Evolutionary conservation across 2,329 filamentous ascomycete genomes (phyloP).

Genomic region (Apiospora malaysiana): DNA sequence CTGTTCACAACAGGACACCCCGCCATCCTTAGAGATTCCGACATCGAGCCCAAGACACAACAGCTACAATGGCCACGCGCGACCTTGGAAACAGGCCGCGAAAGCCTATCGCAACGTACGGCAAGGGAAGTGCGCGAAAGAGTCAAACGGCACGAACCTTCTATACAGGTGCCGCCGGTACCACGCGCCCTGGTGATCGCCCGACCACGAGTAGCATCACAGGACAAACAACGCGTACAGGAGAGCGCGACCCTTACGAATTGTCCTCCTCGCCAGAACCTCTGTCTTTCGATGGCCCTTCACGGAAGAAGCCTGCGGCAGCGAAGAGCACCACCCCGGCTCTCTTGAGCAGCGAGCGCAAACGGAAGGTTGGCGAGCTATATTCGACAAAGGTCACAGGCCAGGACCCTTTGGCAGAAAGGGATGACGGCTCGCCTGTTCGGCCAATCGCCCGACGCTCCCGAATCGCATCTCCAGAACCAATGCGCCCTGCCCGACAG

Average conservation of each 20-base stretch:
- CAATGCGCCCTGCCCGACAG: constrained; percentile 23
- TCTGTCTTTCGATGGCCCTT: not conserved
- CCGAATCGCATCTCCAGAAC: constrained; percentile 30
- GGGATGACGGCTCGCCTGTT: constrained; percentile 1
- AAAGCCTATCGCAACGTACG: constrained; percentile 12
- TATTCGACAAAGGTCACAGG: not conserved
- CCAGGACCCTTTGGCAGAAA: constrained; percentile 11
- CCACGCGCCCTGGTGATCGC: constrained; percentile 2
- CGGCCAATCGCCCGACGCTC: constrained; percentile 28
- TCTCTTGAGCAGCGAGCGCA: constrained; percentile 16
- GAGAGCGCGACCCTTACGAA: constrained; percentile 18
- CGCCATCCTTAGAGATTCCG: not conserved
- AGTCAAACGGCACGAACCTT: not conserved
- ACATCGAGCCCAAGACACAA: not conserved
- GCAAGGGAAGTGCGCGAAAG: not conserved
- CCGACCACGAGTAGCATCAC: not conserved
- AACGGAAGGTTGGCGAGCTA: constrained; percentile 18
- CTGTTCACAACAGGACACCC: not conserved
- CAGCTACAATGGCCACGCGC: constrained; percentile 1
- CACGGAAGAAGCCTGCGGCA: not conserved
- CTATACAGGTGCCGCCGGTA: not conserved
- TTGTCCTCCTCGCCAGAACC: constrained; percentile 9
- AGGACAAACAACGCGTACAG: constrained; percentile 13
- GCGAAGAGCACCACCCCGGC: not conserved
- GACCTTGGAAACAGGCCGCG: not conserved